Conservation (phyloP, 176 grass and related monocot species). For the Coix lacrymajobi region DNA sequence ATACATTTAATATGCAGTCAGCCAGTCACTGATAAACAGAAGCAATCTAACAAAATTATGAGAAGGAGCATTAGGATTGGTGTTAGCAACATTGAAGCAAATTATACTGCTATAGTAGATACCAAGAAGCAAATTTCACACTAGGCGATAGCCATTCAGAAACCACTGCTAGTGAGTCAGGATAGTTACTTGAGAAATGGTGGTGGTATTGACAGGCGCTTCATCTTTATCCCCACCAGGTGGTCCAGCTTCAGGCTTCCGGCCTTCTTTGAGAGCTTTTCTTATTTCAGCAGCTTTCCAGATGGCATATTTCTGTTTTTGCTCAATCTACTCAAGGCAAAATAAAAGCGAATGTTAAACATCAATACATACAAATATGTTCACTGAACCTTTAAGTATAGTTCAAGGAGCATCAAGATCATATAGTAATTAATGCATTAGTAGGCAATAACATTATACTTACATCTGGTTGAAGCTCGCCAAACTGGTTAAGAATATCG, state of each 20-base stretch:
- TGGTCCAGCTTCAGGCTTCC: constrained; percentile 85
- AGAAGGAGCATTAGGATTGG: not conserved
- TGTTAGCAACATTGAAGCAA: constrained; percentile 9
- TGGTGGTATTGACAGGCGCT: constrained; percentile 24
- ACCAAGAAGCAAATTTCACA: not conserved
- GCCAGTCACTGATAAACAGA: not conserved
- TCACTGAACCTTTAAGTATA: not conserved
- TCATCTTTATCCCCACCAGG: constrained; percentile 84
- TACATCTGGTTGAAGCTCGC: constrained; percentile 85
- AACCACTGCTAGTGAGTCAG: constrained; percentile 3
- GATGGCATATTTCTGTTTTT: constrained; percentile 93
- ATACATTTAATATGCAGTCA: not conserved
- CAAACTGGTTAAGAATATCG: constrained; percentile 93
- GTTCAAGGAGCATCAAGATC: not conserved
- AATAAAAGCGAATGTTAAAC: not conserved
- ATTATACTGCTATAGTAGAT: not conserved
- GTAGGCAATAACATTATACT: constrained; percentile 2
- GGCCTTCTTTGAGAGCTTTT: constrained; percentile 93
- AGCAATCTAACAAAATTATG: not conserved
- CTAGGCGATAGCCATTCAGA: not conserved
- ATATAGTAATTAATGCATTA: not conserved
- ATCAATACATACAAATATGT: not conserved
- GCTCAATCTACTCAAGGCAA: constrained; percentile 61
- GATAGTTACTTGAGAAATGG: constrained; percentile 39
- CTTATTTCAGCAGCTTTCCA: constrained; percentile 99